Conservation (phyloP, 495 filamentous ascomycete genomes). For the Hypomontagnella monticulosa region DNA sequence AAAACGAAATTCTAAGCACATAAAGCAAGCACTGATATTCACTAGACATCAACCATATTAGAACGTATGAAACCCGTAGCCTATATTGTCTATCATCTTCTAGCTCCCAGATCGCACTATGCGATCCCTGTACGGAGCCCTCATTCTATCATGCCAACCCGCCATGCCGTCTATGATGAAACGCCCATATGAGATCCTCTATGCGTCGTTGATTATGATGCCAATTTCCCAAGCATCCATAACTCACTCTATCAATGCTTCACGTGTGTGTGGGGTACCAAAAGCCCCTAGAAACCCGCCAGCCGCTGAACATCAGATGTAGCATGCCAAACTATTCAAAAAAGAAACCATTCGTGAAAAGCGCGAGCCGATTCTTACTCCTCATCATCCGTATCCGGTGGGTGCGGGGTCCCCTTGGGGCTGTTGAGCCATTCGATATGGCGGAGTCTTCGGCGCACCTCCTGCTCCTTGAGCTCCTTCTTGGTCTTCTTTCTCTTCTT, state of each 20-base stretch:
- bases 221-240: constrained; percentile 23
- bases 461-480: constrained; percentile 92
- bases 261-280: constrained; percentile 1
- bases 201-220: constrained; percentile 17
- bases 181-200: constrained; percentile 25
- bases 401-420: constrained; percentile 81
- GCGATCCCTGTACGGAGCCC: constrained; percentile 13
- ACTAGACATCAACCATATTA: too few relatives aligned
- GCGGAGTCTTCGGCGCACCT: constrained; percentile 85
- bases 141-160: constrained; percentile 35
- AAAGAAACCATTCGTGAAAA: constrained; percentile 10
- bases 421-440: constrained; percentile 94
- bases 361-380: constrained; percentile 47
- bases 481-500: constrained; percentile 99
- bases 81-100: constrained; percentile 13
- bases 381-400: constrained; percentile 82
- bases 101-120: background rate
- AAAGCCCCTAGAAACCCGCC: constrained; percentile 7
- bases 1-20: too few relatives aligned
- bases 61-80: background rate
- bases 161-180: constrained; percentile 34
- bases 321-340: constrained; percentile 9
- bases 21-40: too few relatives aligned
- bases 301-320: constrained; percentile 7
- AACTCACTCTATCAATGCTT: constrained; percentile 14